Percentiles rank a stretch among this genome's conserved stretches.
These are phyloP conservation scores for Thinopyrum elongatum DNA, from an alignment of 176 grass and related monocot species.

Conservation along the genomic window DNA sequence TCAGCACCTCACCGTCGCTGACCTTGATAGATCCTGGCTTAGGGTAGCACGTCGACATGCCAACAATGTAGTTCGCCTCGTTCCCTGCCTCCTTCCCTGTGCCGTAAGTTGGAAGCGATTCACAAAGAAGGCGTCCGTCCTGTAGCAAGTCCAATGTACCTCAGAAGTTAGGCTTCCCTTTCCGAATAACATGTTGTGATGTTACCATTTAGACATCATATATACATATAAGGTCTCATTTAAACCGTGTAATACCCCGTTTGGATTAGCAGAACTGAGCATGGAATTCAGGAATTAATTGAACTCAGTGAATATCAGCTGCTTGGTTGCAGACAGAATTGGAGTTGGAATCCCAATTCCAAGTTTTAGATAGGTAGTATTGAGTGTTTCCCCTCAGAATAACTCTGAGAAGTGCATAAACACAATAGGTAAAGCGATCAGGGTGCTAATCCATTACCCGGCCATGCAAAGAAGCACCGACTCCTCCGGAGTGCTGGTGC, in stretches of 20 bases:
- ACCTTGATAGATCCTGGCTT: conserved; percentile 55
- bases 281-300: neutral
- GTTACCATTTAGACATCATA: neutral
- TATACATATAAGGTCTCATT: neutral
- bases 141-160: neutral
- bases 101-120: conserved; percentile 62
- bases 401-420: neutral
- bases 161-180: neutral
- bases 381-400: neutral
- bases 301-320: too few species aligned
- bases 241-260: neutral
- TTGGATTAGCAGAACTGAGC: neutral
- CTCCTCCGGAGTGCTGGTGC: conserved; percentile 82
- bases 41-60: conserved; percentile 87
- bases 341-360: too few species aligned
- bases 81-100: conserved; percentile 61
- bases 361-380: neutral
- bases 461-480: conserved; percentile 51
- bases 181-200: neutral
- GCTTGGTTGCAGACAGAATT: neutral
- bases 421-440: neutral
- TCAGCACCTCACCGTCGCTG: conserved; percentile 59
- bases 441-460: conserved; percentile 33
- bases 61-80: conserved; percentile 77
- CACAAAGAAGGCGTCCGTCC: conserved; percentile 77